Evolutionary conservation across 441 rosid genomes (phyloP).

Genomic region (Erodium texanum): DNA sequence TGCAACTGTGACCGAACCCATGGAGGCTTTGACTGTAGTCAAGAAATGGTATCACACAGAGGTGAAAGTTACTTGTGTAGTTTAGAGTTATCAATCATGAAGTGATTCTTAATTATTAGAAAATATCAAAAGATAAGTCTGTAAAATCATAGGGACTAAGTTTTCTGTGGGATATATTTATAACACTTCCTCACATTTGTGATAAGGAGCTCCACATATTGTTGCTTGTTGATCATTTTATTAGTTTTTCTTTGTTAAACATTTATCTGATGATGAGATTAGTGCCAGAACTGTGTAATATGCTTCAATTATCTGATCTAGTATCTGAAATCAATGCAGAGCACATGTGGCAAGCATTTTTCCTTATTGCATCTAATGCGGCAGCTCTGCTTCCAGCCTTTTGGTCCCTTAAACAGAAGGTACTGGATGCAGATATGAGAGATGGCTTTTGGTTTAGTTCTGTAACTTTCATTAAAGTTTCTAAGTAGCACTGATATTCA

Average conservation of each 20-base stretch:
- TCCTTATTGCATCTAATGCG: slow-evolving; percentile 81
- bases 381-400: slow-evolving; percentile 87
- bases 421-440: slow-evolving; percentile 20
- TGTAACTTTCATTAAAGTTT: neutral
- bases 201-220: neutral
- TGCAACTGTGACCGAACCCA: slow-evolving; percentile 85
- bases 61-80: slow-evolving; percentile 29
- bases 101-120: neutral
- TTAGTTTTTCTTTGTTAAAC: slow-evolving; percentile 1
- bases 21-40: slow-evolving; percentile 93
- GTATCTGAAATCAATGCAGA: slow-evolving; percentile 41
- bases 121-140: neutral
- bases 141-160: neutral
- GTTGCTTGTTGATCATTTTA: neutral
- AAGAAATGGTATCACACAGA: slow-evolving; percentile 69
- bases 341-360: slow-evolving; percentile 67
- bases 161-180: slow-evolving; percentile 2
- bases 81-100: slow-evolving; percentile 3
- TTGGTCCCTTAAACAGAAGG: slow-evolving; percentile 86
- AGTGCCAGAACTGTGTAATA: slow-evolving; percentile 5
- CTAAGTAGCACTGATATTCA: neutral
- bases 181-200: neutral
- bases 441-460: slow-evolving; percentile 10
- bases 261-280: slow-evolving; percentile 12
- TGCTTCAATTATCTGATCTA: slow-evolving; percentile 20